These are phyloP conservation scores for Botrytis galanthina DNA, from an alignment of 2,329 filamentous ascomycete species.

Conservation along the genomic window DNA sequence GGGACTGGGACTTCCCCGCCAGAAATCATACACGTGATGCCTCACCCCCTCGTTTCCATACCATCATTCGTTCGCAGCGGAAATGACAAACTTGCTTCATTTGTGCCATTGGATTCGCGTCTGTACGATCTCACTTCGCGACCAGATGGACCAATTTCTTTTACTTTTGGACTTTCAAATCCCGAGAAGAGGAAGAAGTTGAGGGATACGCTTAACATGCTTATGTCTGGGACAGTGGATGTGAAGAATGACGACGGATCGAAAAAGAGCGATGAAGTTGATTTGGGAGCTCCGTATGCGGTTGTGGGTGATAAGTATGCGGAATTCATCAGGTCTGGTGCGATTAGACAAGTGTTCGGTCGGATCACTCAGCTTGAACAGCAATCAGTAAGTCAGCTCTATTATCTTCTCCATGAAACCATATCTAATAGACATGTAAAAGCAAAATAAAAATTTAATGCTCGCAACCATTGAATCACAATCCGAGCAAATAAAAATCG, in stretches of 20 bases:
- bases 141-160: neutral
- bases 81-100: neutral
- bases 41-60: neutral
- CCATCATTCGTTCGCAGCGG: neutral
- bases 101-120: neutral
- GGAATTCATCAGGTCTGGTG: slow-evolving; percentile 26
- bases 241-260: neutral
- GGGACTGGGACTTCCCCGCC: neutral
- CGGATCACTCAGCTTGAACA: slow-evolving; percentile 4
- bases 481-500: neutral
- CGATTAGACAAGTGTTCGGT: slow-evolving; percentile 26
- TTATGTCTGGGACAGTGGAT: neutral
- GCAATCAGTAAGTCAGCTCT: neutral
- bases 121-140: slow-evolving; percentile 1
- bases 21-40: slow-evolving; percentile 6
- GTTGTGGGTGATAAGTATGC: slow-evolving; percentile 29
- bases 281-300: slow-evolving; percentile 24
- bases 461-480: neutral
- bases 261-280: too few relatives aligned
- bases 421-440: neutral
- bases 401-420: neutral
- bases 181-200: neutral
- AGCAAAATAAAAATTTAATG: neutral
- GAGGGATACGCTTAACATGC: neutral
- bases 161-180: neutral